A percentile compares a stretch with the other conserved stretches of the same genome.
phyloP scores from a whole-genome alignment of 345 rosid genomes.

The Corymbia maculata region DNA sequence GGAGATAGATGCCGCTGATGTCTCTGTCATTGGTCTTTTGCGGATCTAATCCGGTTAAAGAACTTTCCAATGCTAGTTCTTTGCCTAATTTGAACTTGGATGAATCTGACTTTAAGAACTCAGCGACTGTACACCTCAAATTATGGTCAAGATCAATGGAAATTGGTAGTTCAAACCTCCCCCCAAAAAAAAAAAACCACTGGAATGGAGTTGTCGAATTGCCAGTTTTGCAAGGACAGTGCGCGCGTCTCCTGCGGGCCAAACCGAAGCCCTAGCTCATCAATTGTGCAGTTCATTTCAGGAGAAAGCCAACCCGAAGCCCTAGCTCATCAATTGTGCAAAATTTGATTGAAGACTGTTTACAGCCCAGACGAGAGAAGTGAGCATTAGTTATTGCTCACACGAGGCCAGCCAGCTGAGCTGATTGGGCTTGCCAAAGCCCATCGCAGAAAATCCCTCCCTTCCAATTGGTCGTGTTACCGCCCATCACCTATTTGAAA shows the following conservation, averaged over 20 bases:
- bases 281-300: not conserved
- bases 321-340: too few species aligned
- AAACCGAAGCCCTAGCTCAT: not conserved
- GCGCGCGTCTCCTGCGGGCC: not conserved
- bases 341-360: not conserved
- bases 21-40: too few species aligned
- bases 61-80: not conserved
- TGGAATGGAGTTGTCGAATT: not conserved
- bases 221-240: accelerated
- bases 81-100: too few species aligned
- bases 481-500: not conserved
- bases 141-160: too few species aligned
- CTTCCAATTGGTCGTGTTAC: not conserved
- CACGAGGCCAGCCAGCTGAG: not conserved
- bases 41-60: too few species aligned
- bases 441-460: not conserved
- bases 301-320: not conserved
- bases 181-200: too few species aligned
- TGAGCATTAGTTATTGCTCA: too few species aligned
- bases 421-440: not conserved
- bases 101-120: too few species aligned
- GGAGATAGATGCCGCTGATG: too few species aligned
- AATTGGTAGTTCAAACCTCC: too few species aligned
- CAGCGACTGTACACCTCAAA: too few species aligned
- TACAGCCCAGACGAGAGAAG: not conserved